Base-by-base conservation (phyloP, 768 basidiomycete species). In the Stropharia rugosoannulata region DNA sequence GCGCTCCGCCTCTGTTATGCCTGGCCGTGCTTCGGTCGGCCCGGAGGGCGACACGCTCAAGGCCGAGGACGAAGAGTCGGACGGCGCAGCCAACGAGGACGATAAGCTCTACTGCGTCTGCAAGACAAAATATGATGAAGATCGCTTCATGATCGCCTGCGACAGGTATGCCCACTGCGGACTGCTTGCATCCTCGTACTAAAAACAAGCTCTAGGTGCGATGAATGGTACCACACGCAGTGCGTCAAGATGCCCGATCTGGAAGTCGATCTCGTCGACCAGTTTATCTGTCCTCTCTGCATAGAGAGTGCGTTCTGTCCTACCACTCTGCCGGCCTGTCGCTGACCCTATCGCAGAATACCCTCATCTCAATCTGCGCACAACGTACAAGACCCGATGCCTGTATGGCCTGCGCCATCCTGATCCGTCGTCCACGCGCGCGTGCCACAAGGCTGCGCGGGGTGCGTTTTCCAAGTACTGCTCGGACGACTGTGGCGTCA, bases 151-250 rank as follows among this genome's bases (percentile, higher is more conserved):
- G 94, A 94, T 96, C 68, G 94, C 91, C 25, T 96, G 94, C 66
- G 94, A 96, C 75, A 81, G 85, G 92, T 93, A 62, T 51, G 89
- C 40, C 13, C 27, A 25, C 22, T 25, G 37, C 49, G 25, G 16
- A 32, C 8, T 9, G 37, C 27, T 41, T 15, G 37, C 25, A 51
- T 29, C 52, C 40, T 40, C 36, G 19, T 55, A 13, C 40, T 25
- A 22, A 49, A 37, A 49, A 37, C 49, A 16, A 18, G 29, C 29
- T 45, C 18, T 56, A 94, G 93, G 27, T 96, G 94, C 69, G 94
- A 95, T 64, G 90, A 95, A 58, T 97, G 94, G 94, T 96, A 93
- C 68, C 94, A 97, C 67, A 89, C 90, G 0, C 79, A 84, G 46
- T 97, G 94, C 62, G 86, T 95, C 25, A 74, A 82, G 40, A 89